Base-by-base conservation (phyloP, 768 basidiomycete species). In the Suillus occidentalis region DNA sequence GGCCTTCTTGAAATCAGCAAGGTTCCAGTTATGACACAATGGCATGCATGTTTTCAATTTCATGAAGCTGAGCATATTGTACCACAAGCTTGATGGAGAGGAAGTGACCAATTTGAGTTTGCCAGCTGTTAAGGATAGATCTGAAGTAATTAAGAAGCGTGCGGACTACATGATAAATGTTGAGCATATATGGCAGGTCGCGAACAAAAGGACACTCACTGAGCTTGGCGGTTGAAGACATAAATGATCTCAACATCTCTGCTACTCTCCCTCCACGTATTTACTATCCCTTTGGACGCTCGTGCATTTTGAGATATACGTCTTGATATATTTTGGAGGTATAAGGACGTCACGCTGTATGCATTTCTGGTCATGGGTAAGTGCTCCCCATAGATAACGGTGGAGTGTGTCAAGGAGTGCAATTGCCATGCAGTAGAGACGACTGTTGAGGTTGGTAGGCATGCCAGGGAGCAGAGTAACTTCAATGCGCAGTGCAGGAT, bases 1-100 rank as follows among this genome's bases (percentile, higher is more conserved):
- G 34, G 34, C 34, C 6, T 34, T 34, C 4, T 7, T 4, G 34
- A 34, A 34, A 34, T 34, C 34, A 4, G 34, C 34, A 34, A 99
- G 78, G 76, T 94, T 93, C 43, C 96, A 85, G 61, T 91, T 89
- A 77, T 95, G 91, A 72, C 20, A 96, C 97, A 13, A 97, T 89
- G 9, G 92, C 93, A 47, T 94, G 90, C 94, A 99, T 97, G 61
- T 92, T 94, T 72, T 98, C 94, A 16, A 98, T 91, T 62, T 98
- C 96, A 31, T 91, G 84, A 31, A 90, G 77, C 63, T 94, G 91
- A 0, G 92, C 91, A 71, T 97, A 96, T 72, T 93, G 92, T 31
- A 87, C 80, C 0, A 94, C 94, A 14, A 94, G 85, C 76, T 98
- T 99, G 73, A 94, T 87, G 4, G 89, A 85, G 10, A 97, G 79